Base-by-base conservation (phyloP, 202 grass and related monocot genomes). In the Dendrocalamus latiflorus region DNA sequence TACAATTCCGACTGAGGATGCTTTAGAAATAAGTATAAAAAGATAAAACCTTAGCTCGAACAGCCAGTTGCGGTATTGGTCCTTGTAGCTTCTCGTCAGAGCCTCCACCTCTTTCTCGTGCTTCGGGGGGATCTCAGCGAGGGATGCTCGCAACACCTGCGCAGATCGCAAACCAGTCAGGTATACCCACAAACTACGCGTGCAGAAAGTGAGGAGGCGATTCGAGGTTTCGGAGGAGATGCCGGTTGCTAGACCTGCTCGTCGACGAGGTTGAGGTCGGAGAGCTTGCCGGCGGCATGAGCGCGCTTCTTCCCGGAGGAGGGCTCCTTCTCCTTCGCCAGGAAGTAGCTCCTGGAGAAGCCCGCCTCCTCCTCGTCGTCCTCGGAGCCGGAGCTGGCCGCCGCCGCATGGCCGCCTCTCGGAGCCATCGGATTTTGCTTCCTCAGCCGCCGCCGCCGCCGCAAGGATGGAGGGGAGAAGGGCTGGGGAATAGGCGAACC, bases 331-430 rank as follows among this genome's bases (percentile, higher is more conserved):
- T 98, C 96, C 89, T 93, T 98, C 64, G 96, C 93, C 17, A 98
- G 86, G 74, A 98, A 98, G 70, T 98, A 98, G 73, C 90, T 98
- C 79, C 95, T 90, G 20, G 95, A 98, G 65, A 93, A 93, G 9
- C 74, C 87, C 4, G 83, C 77, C 68, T 95, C 93, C 72, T 93
- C 95, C 4, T 91, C 85, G 14, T 90, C 90, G 0, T 88, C 95
- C 30, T 93, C 84, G 2, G 81, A 86, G 1, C 76, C 53, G 36
- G 77, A 76, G 68, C 79, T 87, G 0, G 81, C 89, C 83, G 12
- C 83, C 77, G 67, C 86, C 66, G 86, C 58, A 30, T 89, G 0
- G 81, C 89, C 83, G 15, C 83, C 77, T 84, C 78, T 61, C 39
- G 73, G 67, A 5, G 82, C 86, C 92, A 91, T 84, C 17, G 67